Evolutionary conservation across 1,139 yeast species (phyloP).

Genomic region (Yamadazyma oceani): DNA sequence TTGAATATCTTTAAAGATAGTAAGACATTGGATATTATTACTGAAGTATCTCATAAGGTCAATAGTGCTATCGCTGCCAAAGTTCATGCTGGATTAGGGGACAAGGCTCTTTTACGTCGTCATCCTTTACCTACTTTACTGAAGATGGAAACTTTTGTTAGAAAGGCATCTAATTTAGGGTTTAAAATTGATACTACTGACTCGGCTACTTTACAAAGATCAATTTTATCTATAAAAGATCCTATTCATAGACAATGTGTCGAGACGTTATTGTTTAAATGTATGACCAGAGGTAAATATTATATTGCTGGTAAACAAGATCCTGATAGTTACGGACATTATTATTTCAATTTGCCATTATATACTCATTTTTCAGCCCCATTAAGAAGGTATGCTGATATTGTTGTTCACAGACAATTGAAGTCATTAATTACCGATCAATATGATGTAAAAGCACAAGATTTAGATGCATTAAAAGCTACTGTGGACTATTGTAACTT

Average conservation of each 20-base stretch:
- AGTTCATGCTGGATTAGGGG: conserved; percentile 74
- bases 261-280: conserved; percentile 77
- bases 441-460: conserved; percentile 27
- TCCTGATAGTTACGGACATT: conserved; percentile 76
- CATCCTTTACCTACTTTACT: conserved; percentile 83
- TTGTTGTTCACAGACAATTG: conserved; percentile 89
- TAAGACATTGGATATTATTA: conserved; percentile 57
- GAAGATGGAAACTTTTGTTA: conserved; percentile 76
- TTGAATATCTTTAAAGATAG: conserved; percentile 72
- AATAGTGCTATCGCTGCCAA: conserved; percentile 86
- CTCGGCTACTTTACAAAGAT: conserved; percentile 70
- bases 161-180: conserved; percentile 66
- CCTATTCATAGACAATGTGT: conserved; percentile 67
- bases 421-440: conserved; percentile 55
- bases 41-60: conserved; percentile 78
- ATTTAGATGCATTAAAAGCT: conserved; percentile 72
- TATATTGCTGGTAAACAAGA: conserved; percentile 87
- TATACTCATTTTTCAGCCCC: conserved; percentile 96
- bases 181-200: conserved; percentile 72
- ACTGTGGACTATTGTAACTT: conserved; percentile 91
- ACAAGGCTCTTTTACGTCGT: conserved; percentile 79
- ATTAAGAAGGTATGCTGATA: conserved; percentile 85
- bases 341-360: conserved; percentile 76
- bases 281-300: conserved; percentile 83
- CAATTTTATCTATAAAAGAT: conserved; percentile 66